Evolutionary conservation across 1,139 yeast genomes (phyloP).

Genomic region (Pichiaceae sp.): DNA sequence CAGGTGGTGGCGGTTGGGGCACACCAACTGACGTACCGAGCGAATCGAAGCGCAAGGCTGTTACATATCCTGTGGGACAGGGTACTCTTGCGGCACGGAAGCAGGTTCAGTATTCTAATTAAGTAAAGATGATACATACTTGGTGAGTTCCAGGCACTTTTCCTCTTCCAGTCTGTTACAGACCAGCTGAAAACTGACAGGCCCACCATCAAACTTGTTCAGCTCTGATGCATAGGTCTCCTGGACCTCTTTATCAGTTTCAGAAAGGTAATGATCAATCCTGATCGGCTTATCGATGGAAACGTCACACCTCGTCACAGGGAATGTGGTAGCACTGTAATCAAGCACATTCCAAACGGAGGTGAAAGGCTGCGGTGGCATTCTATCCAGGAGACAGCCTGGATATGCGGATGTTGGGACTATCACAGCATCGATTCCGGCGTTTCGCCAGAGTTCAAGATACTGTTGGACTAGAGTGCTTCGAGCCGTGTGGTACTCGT

Average conservation of each 20-base stretch:
- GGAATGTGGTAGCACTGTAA: slow-evolving; percentile 49
- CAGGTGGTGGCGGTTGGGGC: slow-evolving; percentile 50
- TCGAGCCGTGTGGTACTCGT: slow-evolving; percentile 35
- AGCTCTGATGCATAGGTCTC: slow-evolving; percentile 27
- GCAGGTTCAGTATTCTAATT: no score
- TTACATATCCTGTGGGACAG: no score
- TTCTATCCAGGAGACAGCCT: slow-evolving; percentile 32
- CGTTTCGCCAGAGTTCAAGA: slow-evolving; percentile 10
- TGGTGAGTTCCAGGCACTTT: slow-evolving; percentile 31
- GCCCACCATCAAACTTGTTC: slow-evolving; percentile 34
- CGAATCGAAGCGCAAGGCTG: no score
- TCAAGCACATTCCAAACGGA: slow-evolving; percentile 53
- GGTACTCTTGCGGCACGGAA: no score
- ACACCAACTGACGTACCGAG: no score
- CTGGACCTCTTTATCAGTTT: slow-evolving; percentile 21
- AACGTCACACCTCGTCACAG: slow-evolving; percentile 46
- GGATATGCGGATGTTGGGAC: slow-evolving; percentile 40
- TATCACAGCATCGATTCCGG: slow-evolving; percentile 39
- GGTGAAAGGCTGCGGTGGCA: slow-evolving; percentile 32
- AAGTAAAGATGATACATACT: slow-evolving; percentile 4
- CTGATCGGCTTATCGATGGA: slow-evolving; percentile 6
- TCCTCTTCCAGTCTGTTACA: slow-evolving; percentile 40
- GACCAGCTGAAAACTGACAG: slow-evolving; percentile 37
- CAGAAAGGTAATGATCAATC: neutral
- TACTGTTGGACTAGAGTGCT: slow-evolving; percentile 28